Evolutionary conservation across 805 yeast genomes (phyloP).

Genomic region (Yamadazyma nakazawae): DNA sequence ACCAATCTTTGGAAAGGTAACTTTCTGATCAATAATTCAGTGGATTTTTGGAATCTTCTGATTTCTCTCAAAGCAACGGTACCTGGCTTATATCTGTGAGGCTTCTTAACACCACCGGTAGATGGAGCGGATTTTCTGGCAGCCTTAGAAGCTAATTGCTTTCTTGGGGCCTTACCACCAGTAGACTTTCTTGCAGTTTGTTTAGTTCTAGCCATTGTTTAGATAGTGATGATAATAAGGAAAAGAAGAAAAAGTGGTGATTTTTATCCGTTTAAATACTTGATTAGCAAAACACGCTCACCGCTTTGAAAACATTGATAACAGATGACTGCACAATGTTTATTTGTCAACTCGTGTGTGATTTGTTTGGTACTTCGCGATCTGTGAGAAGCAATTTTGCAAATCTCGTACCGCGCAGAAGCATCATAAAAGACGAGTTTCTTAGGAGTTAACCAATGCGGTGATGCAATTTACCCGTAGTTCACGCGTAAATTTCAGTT

Average conservation of each 20-base stretch:
- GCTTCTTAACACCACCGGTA: conserved; percentile 47
- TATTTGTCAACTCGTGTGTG: background rate
- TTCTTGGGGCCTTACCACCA: conserved; percentile 50
- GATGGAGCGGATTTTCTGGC: conserved; percentile 48
- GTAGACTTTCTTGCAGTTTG: conserved; percentile 49
- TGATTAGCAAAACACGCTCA: background rate
- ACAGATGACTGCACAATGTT: background rate
- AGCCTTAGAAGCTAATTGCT: conserved; percentile 48
- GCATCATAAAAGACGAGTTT: background rate
- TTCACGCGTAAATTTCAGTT: background rate
- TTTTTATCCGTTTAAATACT: conserved; percentile 5
- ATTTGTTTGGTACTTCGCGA: background rate
- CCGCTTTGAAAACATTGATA: background rate
- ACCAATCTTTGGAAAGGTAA: conserved; percentile 48
- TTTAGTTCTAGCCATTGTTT: conserved; percentile 43
- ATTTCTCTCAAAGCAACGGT: conserved; percentile 49
- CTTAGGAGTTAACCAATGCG: background rate
- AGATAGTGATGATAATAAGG: conserved; percentile 2
- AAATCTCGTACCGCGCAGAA: background rate
- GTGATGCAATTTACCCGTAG: background rate
- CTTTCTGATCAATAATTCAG: conserved; percentile 46
- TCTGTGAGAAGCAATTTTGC: conserved; percentile 2
- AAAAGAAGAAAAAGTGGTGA: background rate
- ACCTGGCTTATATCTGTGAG: conserved; percentile 51
- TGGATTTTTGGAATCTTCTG: conserved; percentile 47